Evolutionary conservation across 1,284 basidiomycete species (phyloP).

Genomic region (Trichosporon sp.): DNA sequence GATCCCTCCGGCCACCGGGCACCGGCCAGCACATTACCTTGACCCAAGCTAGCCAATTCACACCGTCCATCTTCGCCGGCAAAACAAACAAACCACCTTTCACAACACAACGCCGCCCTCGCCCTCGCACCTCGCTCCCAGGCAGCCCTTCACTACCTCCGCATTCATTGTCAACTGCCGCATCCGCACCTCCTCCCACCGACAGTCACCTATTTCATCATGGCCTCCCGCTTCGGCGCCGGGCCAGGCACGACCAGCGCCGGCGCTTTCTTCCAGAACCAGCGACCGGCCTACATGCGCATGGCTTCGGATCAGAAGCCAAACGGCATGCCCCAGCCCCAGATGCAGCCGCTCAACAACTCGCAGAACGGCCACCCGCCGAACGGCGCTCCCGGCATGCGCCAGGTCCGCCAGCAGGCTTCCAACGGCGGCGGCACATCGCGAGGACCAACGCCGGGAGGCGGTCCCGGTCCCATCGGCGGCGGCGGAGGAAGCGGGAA

Average conservation of each 20-base stretch:
- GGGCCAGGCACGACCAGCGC: background rate
- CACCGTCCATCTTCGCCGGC: too few relatives aligned
- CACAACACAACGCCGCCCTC: too few relatives aligned
- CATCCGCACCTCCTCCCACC: too few relatives aligned
- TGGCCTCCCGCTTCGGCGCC: background rate
- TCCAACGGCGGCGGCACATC: background rate
- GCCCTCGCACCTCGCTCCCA: too few relatives aligned
- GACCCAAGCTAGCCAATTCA: too few relatives aligned
- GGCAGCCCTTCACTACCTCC: too few relatives aligned
- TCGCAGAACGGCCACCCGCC: background rate
- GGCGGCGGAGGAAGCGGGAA: background rate
- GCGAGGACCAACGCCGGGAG: background rate
- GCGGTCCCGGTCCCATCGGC: too few relatives aligned
- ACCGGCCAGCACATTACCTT: too few relatives aligned
- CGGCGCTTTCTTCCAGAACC: background rate
- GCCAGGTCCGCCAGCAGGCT: background rate
- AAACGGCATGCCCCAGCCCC: background rate
- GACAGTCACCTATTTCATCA: background rate
- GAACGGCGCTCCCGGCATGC: background rate
- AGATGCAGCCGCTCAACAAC: background rate
- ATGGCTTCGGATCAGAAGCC: background rate
- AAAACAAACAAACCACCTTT: too few relatives aligned
- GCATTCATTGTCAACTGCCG: too few relatives aligned
- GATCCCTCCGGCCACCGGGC: too few relatives aligned
- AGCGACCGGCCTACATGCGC: conserved; percentile 10